Conservation (phyloP, 805 yeast genomes). For the Pichia ethanolica region DNA sequence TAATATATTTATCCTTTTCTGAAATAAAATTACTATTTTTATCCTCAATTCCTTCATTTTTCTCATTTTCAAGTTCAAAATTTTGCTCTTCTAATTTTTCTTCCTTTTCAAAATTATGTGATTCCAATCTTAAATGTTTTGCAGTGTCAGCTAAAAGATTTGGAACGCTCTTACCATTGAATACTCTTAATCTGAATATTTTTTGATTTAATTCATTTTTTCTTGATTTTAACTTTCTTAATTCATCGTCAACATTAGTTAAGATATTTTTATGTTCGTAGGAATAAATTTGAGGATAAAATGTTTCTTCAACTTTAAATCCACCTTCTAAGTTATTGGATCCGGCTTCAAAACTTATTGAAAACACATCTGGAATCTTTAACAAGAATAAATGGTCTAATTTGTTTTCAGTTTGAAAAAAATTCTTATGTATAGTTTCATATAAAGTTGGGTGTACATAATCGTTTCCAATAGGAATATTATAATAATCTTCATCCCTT, state of each 20-base stretch:
- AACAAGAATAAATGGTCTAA: conserved; percentile 10
- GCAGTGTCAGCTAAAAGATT: conserved; percentile 21
- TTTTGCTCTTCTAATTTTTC: background rate
- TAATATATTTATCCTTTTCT: conserved; percentile 9
- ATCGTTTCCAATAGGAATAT: conserved; percentile 30
- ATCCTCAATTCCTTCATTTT: background rate
- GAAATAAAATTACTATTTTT: conserved; percentile 6
- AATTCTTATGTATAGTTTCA: conserved; percentile 25
- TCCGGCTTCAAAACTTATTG: conserved; percentile 26
- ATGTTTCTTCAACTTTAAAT: conserved; percentile 23
- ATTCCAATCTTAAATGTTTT: conserved; percentile 14
- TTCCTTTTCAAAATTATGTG: background rate
- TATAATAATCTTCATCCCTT: conserved; percentile 12
- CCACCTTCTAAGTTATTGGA: conserved; percentile 25
- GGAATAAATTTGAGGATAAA: conserved; percentile 36
- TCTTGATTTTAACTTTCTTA: conserved; percentile 1
- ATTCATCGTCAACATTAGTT: conserved; percentile 12
- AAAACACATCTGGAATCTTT: conserved; percentile 28
- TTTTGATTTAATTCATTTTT: conserved; percentile 6
- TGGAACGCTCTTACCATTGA: conserved; percentile 27
- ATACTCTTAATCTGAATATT: conserved; percentile 21
- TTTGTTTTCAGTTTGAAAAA: conserved; percentile 23
- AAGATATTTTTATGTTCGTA: conserved; percentile 21
- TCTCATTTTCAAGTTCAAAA: background rate
- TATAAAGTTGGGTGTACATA: conserved; percentile 25